These are phyloP conservation scores for Paraleonurus japonicus DNA, from an alignment of 257 asterid genomes.

Conservation along the genomic window DNA sequence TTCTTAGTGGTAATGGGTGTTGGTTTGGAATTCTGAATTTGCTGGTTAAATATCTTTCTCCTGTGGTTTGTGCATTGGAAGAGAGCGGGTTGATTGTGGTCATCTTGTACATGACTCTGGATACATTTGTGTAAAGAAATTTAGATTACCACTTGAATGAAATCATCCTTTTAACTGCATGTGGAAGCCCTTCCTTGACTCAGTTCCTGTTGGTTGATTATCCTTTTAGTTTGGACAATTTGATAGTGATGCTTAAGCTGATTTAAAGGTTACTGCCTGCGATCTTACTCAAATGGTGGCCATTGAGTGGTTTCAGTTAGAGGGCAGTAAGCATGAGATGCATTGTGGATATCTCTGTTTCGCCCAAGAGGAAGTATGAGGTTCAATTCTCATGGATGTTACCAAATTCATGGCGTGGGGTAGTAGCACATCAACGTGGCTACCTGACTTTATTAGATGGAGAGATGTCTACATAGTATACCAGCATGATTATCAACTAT, in stretches of 20 bases:
- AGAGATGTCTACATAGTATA: conserved; percentile 23
- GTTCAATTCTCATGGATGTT: conserved; percentile 23
- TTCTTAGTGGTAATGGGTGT: conserved; percentile 29
- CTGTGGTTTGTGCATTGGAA: conserved; percentile 22
- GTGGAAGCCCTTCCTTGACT: conserved; percentile 21
- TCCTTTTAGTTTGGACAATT: conserved; percentile 30
- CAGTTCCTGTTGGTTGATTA: conserved; percentile 20
- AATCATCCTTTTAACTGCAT: conserved; percentile 6
- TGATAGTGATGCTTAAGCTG: conserved; percentile 35
- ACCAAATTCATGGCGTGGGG: conserved; percentile 22
- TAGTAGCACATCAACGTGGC: conserved; percentile 17
- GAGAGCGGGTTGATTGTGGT: conserved; percentile 13
- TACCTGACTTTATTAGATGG: conserved; percentile 25
- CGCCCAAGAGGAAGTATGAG: conserved; percentile 16
- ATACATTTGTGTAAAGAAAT: conserved; percentile 12
- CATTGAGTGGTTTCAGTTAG: conserved; percentile 27
- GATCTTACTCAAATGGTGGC: conserved; percentile 27
- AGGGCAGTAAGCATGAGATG: conserved; percentile 27
- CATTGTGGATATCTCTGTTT: conserved; percentile 15
- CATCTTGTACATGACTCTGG: conserved; percentile 15
- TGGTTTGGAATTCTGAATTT: conserved; percentile 20
- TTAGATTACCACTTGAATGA: conserved; percentile 20
- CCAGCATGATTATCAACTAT: conserved; percentile 21
- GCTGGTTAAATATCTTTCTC: neutral
- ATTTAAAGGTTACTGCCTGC: conserved; percentile 23